Conservation (phyloP, 192 early-diverging fungal species). For the Coemansia sp. region DNA sequence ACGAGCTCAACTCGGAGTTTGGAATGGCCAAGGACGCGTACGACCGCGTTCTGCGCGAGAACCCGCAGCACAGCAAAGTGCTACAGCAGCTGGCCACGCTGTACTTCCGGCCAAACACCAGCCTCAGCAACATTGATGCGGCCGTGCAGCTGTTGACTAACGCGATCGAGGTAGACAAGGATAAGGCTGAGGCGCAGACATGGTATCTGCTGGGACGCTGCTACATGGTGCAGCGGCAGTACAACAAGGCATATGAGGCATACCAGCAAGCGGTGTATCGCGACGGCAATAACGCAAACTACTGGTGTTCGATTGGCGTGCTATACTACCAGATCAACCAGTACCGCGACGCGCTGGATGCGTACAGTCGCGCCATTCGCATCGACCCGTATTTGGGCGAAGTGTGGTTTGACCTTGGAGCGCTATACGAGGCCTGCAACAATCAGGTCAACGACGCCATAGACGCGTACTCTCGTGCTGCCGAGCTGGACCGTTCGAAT, state of each 20-base stretch:
- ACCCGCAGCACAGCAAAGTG: constrained; percentile 92
- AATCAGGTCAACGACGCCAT: constrained; percentile 96
- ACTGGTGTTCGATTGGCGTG: constrained; percentile 99
- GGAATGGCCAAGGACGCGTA: constrained; percentile 83
- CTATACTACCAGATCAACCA: constrained; percentile 95
- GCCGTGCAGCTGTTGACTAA: constrained; percentile 82
- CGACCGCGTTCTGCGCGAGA: constrained; percentile 84
- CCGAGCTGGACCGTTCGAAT: constrained; percentile 91
- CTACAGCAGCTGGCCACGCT: constrained; percentile 96
- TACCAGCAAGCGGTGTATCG: constrained; percentile 97
- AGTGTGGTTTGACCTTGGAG: constrained; percentile 97
- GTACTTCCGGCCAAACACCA: constrained; percentile 85
- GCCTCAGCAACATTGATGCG: constrained; percentile 79
- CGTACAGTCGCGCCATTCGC: constrained; percentile 92
- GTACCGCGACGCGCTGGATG: constrained; percentile 94
- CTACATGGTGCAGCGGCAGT: constrained; percentile 94
- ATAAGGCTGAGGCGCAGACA: constrained; percentile 87
- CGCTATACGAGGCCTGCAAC: constrained; percentile 96
- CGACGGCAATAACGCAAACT: constrained; percentile 90
- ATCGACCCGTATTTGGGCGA: constrained; percentile 92
- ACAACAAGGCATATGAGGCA: constrained; percentile 93
- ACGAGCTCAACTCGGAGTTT: constrained; percentile 92
- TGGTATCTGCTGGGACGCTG: constrained; percentile 95
- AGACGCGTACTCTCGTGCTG: constrained; percentile 92
- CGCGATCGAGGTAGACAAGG: constrained; percentile 77